Evolutionary conservation across 2,329 filamentous ascomycete species (phyloP).

Genomic region (Aureobasidium namibiae): DNA sequence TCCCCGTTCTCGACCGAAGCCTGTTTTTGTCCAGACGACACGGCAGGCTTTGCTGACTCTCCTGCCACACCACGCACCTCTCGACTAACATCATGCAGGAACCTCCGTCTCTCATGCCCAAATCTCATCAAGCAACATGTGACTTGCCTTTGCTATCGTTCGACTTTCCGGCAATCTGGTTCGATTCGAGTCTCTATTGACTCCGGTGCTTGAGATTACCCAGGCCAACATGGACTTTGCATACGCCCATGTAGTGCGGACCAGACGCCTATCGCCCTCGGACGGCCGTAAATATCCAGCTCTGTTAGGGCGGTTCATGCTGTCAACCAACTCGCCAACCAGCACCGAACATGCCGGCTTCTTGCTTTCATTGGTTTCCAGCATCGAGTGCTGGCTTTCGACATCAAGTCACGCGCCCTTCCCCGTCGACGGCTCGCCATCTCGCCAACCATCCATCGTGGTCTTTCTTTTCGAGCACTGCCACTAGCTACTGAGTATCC

Average conservation of each 20-base stretch:
- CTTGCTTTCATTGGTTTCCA: constrained; percentile 8
- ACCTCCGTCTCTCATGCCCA: neutral
- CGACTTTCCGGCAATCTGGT: neutral
- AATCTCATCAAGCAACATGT: neutral
- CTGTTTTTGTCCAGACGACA: constrained; percentile 4
- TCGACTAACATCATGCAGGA: neutral
- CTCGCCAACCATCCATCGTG: neutral
- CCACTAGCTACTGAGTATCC: neutral
- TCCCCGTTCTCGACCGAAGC: neutral
- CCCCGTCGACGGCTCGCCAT: neutral
- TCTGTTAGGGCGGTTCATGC: neutral
- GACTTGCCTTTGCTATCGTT: neutral
- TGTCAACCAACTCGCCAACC: neutral
- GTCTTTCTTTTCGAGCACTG: neutral
- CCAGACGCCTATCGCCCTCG: neutral
- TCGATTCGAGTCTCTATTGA: neutral
- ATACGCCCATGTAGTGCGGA: neutral
- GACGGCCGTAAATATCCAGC: neutral
- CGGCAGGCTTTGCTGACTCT: neutral
- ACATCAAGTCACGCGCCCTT: neutral
- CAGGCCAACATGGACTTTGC: neutral
- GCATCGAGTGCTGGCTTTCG: neutral
- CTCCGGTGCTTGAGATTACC: neutral
- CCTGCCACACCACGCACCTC: neutral
- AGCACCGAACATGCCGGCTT: neutral